Base-by-base conservation (phyloP, 768 basidiomycete species). In the Leccinum broughii region DNA sequence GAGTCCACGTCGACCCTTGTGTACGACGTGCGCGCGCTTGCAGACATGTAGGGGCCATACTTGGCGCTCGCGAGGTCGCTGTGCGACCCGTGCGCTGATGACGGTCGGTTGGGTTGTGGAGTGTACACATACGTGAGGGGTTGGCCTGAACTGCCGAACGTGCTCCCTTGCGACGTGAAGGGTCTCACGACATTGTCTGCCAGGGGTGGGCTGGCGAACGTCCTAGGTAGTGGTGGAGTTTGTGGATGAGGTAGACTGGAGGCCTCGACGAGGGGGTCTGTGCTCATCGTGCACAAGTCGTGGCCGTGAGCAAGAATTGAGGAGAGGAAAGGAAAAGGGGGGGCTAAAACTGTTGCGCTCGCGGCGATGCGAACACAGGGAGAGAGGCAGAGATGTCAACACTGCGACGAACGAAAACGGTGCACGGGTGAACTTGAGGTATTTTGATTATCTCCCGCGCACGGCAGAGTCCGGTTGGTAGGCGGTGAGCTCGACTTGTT, bases 21-120 rank as follows among this genome's bases (percentile, higher is more conserved):
- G 62, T 79, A 81, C 11, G 83, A 83, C 7, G 84, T 84, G 24
- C 82, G 78, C 0, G 84, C 79, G 54, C 79, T 80, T 37, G 80
- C 76, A 20, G 80, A 77, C 34, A 71, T 58, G 62, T 72, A 62
- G 58, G 72, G 70, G 10, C 68, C 63, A 4, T 58, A 51, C 3
- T 22, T 62, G 46, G 58, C n/a, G 3, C 39, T 39, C 15, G 55
- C 26, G 9, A 53, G 62, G 26, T 66, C 59, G 26, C 17, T 6
- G 34, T 35, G 57, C 20, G 65, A 59, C 11, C 57, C 61, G 7
- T 53, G 61, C 30, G 34, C 71, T 2, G 71, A 58, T 3, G 63
- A 65, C 14, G 64, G 73, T 4, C 65, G 69, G n/a, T 73, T 57
- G 50, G 64, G 46, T 4, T 48, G 24, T 4, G 52, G 44, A 6